Percentiles rank a stretch among this genome's conserved stretches.
Evolutionary conservation across 345 rosid genomes (phyloP).

Genomic region (Citrus glauca): DNA sequence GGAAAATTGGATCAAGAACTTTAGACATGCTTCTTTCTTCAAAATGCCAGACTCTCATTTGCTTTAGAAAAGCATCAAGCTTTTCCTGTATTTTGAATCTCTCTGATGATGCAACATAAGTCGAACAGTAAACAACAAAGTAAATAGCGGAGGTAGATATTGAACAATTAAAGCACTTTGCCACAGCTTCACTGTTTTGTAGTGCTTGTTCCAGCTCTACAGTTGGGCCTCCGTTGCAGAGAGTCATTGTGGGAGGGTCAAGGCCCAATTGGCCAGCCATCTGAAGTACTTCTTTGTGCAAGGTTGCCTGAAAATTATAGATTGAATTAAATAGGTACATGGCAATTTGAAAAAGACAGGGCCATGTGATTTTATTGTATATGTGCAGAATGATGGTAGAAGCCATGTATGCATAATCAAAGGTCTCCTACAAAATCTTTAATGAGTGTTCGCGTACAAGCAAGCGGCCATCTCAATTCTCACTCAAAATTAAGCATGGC

Average conservation of each 20-base stretch:
- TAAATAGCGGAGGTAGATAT: constrained; percentile 61
- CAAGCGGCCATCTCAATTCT: background rate
- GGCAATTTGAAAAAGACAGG: background rate
- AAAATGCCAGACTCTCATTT: constrained; percentile 36
- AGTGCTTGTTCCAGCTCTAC: constrained; percentile 82
- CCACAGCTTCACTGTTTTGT: constrained; percentile 87
- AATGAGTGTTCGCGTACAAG: background rate
- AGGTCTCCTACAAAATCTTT: background rate
- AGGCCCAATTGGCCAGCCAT: constrained; percentile 99
- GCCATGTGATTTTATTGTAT: background rate
- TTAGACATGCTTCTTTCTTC: constrained; percentile 19
- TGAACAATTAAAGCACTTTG: constrained; percentile 68
- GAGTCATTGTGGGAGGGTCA: constrained; percentile 82
- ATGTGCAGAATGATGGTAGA: background rate
- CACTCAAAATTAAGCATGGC: background rate
- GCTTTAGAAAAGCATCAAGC: constrained; percentile 44
- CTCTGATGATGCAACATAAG: constrained; percentile 45
- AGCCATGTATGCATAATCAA: background rate
- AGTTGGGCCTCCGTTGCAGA: constrained; percentile 51
- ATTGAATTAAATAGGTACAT: background rate
- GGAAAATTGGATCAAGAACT: constrained; percentile 51
- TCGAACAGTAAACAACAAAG: constrained; percentile 71
- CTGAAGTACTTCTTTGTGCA: constrained; percentile 73
- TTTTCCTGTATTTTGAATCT: constrained; percentile 57
- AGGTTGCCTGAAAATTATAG: constrained; percentile 61